Conservation (phyloP, 768 basidiomycete species). For the Mycena leptocephala region DNA sequence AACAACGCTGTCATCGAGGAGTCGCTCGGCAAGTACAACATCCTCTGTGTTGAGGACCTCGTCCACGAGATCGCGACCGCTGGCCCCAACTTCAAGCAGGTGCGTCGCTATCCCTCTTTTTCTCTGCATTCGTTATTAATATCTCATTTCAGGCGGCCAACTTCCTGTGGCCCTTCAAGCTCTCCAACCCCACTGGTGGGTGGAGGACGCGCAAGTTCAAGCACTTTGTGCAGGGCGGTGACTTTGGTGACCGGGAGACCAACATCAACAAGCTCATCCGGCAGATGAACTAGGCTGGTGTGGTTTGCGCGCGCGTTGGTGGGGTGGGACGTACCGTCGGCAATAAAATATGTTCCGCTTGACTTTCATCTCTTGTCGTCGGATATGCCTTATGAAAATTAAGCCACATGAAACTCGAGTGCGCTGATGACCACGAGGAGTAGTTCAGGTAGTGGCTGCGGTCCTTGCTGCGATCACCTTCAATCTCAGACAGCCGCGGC, state of each 20-base stretch:
- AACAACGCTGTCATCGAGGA: constrained; percentile 96
- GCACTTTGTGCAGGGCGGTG: constrained; percentile 96
- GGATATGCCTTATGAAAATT: constrained; percentile 32
- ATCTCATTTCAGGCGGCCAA: constrained; percentile 77
- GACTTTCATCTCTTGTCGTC: constrained; percentile 27
- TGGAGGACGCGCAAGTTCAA: constrained; percentile 99
- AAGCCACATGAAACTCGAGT: constrained; percentile 29
- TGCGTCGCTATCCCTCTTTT: constrained; percentile 50
- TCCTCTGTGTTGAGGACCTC: constrained; percentile 97
- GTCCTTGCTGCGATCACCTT: not conserved
- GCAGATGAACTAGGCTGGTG: constrained; percentile 83
- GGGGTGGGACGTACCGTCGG: constrained; percentile 14
- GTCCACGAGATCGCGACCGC: constrained; percentile 96
- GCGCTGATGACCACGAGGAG: too few relatives aligned
- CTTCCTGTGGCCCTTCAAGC: constrained; percentile 99
- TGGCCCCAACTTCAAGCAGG: constrained; percentile 99
- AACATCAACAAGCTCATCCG: constrained; percentile 99
- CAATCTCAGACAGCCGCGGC: not conserved
- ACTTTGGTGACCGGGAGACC: constrained; percentile 96
- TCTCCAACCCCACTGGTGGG: constrained; percentile 98
- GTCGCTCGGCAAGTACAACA: constrained; percentile 92
- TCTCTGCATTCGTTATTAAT: constrained; percentile 11
- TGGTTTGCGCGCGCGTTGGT: not conserved
- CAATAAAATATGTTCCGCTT: constrained; percentile 32
- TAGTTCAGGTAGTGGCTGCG: too few relatives aligned